Conservation (phyloP, 257 asterid species). For the Fraxinus pennsylvanica region DNA sequence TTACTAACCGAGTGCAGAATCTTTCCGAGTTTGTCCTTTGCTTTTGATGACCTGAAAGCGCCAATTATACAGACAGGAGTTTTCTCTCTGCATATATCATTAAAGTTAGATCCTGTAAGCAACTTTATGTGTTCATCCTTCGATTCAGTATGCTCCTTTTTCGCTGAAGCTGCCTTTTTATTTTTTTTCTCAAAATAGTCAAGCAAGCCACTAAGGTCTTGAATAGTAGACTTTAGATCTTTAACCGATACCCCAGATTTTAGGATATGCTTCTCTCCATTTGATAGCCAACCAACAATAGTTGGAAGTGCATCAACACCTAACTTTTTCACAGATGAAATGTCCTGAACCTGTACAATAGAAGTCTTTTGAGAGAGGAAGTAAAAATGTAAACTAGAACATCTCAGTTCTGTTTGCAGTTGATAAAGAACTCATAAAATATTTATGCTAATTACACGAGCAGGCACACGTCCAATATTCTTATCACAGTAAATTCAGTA, state of each 20-base stretch:
- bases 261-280: conserved; percentile 71
- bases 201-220: conserved; percentile 73
- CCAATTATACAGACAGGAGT: conserved; percentile 87
- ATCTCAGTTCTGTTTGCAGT: neutral
- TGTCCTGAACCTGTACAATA: conserved; percentile 58
- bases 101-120: conserved; percentile 67
- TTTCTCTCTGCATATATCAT: conserved; percentile 62
- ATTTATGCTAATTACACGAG: neutral
- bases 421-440: neutral
- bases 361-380: conserved; percentile 17
- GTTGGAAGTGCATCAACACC: conserved; percentile 87
- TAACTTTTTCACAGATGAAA: conserved; percentile 50
- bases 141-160: conserved; percentile 42
- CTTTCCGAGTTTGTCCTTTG: conserved; percentile 58
- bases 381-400: neutral
- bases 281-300: conserved; percentile 74
- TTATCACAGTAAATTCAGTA: neutral
- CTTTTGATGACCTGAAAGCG: conserved; percentile 65
- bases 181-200: conserved; percentile 68
- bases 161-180: conserved; percentile 59
- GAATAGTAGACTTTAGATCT: conserved; percentile 70
- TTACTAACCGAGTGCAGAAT: conserved; percentile 65
- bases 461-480: neutral
- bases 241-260: conserved; percentile 73
- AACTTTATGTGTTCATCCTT: conserved; percentile 44